Base-by-base conservation (phyloP, 331 rosid genomes). In the Erythrophleum ivorense region DNA sequence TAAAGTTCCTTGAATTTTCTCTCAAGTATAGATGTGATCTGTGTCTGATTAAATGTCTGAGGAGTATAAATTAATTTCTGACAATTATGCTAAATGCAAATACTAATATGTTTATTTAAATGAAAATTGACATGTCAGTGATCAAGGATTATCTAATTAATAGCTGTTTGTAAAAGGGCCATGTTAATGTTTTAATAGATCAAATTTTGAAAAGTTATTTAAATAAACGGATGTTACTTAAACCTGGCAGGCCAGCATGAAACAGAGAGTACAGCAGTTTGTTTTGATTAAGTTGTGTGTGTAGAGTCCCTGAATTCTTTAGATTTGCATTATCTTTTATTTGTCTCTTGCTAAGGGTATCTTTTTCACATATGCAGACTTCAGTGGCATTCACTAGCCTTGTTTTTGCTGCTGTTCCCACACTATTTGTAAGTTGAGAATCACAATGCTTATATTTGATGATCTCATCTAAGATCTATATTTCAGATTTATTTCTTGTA, bases 371-470 rank as follows among this genome's bases (percentile, higher is more conserved):
- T 66, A 19, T 81, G 86, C 86, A 89, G 92, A 83, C 90, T 73
- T 85, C 92, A 16, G 86, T 83, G 78, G 90, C 92, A 67, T 89
- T 89, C 68, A 43, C 90, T 9, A 79, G 90, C 86, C 80, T 89
- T 62, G 89, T 89, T 87, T 19, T 72, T 75, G 87, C 92, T 63
- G 88, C 92, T 40, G 86, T 89, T 62, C 98, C 99, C 31, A 84
- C 97, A 14, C 81, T 94, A 54, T 75, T 85, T 82, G 98, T 96
- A 88, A 94, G 97, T 88, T 78, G 33, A 73, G 75, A 7, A 63
- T 78, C 73, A 29, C 49, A 33, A 53, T 65, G 49, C 70, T 84
- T 52, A 12, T 80, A 18, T 60, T 73, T 76, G 64, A 71, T 73
- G 53, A 66, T 58, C 15, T 21, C 69, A 21, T 83, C 50, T 83